Conservation (phyloP, 768 basidiomycete species). For the Leucocoprinus leucothites region DNA sequence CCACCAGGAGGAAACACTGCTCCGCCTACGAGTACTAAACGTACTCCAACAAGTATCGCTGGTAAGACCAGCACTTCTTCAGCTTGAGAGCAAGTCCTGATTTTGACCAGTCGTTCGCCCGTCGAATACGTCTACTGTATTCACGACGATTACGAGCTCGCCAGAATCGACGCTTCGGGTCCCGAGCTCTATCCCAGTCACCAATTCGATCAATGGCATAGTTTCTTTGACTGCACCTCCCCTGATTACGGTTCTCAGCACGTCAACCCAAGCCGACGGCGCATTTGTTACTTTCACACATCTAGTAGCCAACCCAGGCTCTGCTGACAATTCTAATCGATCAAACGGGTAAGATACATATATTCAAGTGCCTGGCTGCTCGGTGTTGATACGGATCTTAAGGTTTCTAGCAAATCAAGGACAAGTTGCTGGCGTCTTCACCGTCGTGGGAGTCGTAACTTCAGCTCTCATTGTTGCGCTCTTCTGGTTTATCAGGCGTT, state of each 20-base stretch:
- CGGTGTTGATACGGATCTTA: neutral
- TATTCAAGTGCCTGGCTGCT: neutral
- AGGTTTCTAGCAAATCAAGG: constrained; percentile 68
- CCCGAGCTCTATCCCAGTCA: constrained; percentile 40
- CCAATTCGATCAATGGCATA: constrained; percentile 32
- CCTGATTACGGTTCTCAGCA: constrained; percentile 42
- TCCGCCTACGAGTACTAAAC: neutral
- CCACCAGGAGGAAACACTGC: neutral
- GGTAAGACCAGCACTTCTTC: neutral
- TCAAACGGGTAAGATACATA: neutral
- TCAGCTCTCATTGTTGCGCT: constrained; percentile 42
- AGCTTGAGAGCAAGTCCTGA: neutral
- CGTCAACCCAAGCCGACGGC: constrained; percentile 45
- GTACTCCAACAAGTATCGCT: neutral
- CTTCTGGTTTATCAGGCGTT: constrained; percentile 41
- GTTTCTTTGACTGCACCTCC: constrained; percentile 40
- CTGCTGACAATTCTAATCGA: constrained; percentile 4
- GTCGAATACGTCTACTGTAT: neutral
- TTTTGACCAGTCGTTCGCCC: constrained; percentile 9
- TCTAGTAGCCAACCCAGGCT: constrained; percentile 45
- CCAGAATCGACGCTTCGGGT: constrained; percentile 42
- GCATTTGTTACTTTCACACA: constrained; percentile 46
- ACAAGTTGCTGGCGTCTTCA: constrained; percentile 73
- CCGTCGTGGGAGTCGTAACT: constrained; percentile 57
- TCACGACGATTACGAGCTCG: constrained; percentile 33